phyloP scores from a whole-genome alignment of 2,329 filamentous ascomycete genomes.

The Trichophaea hybrida region DNA sequence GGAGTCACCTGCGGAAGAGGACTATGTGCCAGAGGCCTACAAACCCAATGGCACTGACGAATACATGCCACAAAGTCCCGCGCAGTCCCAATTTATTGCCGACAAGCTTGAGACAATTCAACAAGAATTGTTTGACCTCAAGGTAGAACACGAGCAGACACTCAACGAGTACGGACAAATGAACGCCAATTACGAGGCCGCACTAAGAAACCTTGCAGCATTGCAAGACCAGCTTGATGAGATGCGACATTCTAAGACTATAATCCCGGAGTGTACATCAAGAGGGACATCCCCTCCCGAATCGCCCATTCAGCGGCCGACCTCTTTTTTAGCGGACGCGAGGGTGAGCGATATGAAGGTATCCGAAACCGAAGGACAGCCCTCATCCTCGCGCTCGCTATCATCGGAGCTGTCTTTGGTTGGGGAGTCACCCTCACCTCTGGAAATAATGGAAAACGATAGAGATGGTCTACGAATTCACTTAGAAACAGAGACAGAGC shows the following conservation, averaged over 20 bases:
- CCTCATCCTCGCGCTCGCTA: slow-evolving; percentile 74
- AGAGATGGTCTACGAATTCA: slow-evolving; percentile 23
- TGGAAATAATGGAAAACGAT: slow-evolving; percentile 49
- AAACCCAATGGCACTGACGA: background rate
- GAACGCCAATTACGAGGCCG: slow-evolving; percentile 79
- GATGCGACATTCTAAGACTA: slow-evolving; percentile 44
- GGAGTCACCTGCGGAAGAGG: slow-evolving; percentile 15
- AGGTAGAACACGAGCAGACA: slow-evolving; percentile 77
- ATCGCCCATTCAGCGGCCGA: slow-evolving; percentile 42
- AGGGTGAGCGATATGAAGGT: slow-evolving; percentile 58
- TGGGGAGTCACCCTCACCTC: slow-evolving; percentile 58
- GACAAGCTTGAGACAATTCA: slow-evolving; percentile 85
- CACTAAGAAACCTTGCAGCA: slow-evolving; percentile 65
- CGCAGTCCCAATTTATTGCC: slow-evolving; percentile 70
- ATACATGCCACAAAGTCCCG: slow-evolving; percentile 50
- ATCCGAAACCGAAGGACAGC: slow-evolving; percentile 41
- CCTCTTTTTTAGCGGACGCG: slow-evolving; percentile 72
- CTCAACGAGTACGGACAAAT: slow-evolving; percentile 68
- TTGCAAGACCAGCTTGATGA: slow-evolving; percentile 78
- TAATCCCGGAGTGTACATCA: slow-evolving; percentile 29
- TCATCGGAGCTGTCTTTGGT: slow-evolving; percentile 87
- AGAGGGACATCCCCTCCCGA: slow-evolving; percentile 21
- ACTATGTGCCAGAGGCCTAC: slow-evolving; percentile 4
- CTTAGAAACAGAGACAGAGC: slow-evolving; percentile 12
- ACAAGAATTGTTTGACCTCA: slow-evolving; percentile 79